Base-by-base conservation (phyloP, 345 rosid species). In the Cochlearia excelsa region DNA sequence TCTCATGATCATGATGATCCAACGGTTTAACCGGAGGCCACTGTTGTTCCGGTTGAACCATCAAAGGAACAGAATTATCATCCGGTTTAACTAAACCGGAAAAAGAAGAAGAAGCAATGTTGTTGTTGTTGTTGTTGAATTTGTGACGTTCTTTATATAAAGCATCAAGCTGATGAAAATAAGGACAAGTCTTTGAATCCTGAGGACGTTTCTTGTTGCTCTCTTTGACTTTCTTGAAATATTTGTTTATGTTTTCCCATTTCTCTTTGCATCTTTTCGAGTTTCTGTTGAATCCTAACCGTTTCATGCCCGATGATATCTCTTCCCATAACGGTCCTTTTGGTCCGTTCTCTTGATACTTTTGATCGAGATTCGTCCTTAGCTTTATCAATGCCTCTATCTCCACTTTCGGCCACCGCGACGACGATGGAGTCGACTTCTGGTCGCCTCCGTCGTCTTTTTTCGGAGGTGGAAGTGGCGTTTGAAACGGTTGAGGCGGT, bases 221-320 rank as follows among this genome's bases (percentile, higher is more conserved):
- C 62, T 86, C 93, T 54, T 83, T 86, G 47, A 83, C 94, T 66
- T 80, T 86, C 82, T 86, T 86, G 84, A 78, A 86, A 57, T 86
- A 86, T 61, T 86, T 86, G 76, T 86, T 86, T 3, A 86, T 86
- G 75, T 86, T 86, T 63, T 86, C 94, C 94, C 87, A 86, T 55
- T 86, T 86, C 72, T 86, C 93, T 60, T 86, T 86, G 80, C 93
- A 86, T 65, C 87, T 77, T 61, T 86, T 86, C 16, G 94, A 63
- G 74, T 56, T 86, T 5, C 94, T 61, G 41, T 80, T 81, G 78
- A 83, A 83, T 10, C 94, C 94, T 28, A 83, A 58, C 67, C 77
- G 44, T 61, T 56, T 75, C 89, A 86, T 86, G 6, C 79, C 87
- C 0, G 75, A 71, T 3, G 94, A 86, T 38, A 83, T 81, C 53